Evolutionary conservation across 345 rosid species (phyloP), one percentile per base, ranked within the genome.

Genomic region (Geranium brycei): DNA sequence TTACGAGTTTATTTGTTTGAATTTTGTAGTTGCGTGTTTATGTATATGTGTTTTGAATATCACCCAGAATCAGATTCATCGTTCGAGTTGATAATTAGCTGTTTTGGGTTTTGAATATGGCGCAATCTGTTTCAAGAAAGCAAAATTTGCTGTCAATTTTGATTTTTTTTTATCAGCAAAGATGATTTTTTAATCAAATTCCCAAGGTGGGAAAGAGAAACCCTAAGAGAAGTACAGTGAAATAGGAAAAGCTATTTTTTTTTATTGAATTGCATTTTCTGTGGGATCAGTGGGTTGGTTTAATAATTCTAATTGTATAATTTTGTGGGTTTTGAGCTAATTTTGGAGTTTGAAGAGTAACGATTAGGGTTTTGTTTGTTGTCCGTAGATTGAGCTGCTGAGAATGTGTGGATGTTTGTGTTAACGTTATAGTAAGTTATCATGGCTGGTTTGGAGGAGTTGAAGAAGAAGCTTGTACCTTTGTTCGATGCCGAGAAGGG

Each of bases 401-500:
- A 57, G 8, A 57, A 57, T 16, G 59, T 57, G 4, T 19, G 57
- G 35, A n/a, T 62, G 28, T 57, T 17, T 58, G 17, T 32, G 62
- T 64, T 14, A 53, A 5, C 67, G 56, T 59, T 3, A 8, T 58
- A 64, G 67, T 53, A 56, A 64, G 63, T 75, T 70, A 61, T 64
- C 69, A 92, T 92, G 98, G 92, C 93, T 41, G 98, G 90, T 58
- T 77, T 92, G 81, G 98, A 87, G 73, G 95, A 86, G 73, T 69
- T 92, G 51, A 84, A 71, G 80, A 84, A 87, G 82, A 92, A 89
- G 78, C 85, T 92, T 67, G 71, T 85, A 2, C 98, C 96, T 1
- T 78, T 92, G 77, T 92, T 92, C 65, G 96, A 89, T 83, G 91
- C 91, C 30, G 95, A 92, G 72, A 87, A 86, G 71, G 98, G 98